Conservation (phyloP, 2,329 filamentous ascomycete genomes). For the Pseudocercospora musae region DNA sequence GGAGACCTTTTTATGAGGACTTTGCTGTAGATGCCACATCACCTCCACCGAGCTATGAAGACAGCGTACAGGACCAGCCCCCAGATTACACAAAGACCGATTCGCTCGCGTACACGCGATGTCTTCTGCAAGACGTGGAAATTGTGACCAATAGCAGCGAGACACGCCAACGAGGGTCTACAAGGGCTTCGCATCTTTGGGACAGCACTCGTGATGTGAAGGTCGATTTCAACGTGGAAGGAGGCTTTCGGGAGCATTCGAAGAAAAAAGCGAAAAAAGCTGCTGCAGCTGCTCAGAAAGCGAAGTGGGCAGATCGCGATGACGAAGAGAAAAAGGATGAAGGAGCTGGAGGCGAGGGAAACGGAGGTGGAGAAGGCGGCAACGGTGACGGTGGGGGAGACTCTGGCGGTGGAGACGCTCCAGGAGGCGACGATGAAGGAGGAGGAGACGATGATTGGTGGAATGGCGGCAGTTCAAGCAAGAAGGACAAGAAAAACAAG, state of each 20-base stretch:
- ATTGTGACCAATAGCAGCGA: constrained; percentile 7
- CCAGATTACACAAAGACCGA: constrained; percentile 44
- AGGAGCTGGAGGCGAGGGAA: constrained; percentile 26
- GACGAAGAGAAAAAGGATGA: constrained; percentile 46
- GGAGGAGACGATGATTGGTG: constrained; percentile 38
- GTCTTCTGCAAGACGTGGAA: constrained; percentile 9
- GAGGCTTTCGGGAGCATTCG: constrained; percentile 51
- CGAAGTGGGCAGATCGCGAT: constrained; percentile 45
- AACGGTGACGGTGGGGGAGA: constrained; percentile 32
- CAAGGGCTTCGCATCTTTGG: background rate
- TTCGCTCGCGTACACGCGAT: constrained; percentile 15
- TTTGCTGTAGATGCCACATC: constrained; percentile 2
- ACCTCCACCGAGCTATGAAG: constrained; percentile 44
- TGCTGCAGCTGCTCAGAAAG: constrained; percentile 35
- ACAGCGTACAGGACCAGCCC: constrained; percentile 42
- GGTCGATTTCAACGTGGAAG: constrained; percentile 57
- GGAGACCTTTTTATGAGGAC: constrained; percentile 12
- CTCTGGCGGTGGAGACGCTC: constrained; percentile 27
- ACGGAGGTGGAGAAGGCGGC: constrained; percentile 30
- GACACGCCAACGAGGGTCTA: constrained; percentile 6
- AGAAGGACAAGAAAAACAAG: constrained; percentile 44
- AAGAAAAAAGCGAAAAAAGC: constrained; percentile 52
- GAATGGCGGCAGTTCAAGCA: constrained; percentile 25
- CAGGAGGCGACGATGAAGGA: constrained; percentile 30
- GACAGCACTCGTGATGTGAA: constrained; percentile 29